Base-by-base conservation (phyloP, 2,329 filamentous ascomycete genomes). In the Nigrospora oryzae region DNA sequence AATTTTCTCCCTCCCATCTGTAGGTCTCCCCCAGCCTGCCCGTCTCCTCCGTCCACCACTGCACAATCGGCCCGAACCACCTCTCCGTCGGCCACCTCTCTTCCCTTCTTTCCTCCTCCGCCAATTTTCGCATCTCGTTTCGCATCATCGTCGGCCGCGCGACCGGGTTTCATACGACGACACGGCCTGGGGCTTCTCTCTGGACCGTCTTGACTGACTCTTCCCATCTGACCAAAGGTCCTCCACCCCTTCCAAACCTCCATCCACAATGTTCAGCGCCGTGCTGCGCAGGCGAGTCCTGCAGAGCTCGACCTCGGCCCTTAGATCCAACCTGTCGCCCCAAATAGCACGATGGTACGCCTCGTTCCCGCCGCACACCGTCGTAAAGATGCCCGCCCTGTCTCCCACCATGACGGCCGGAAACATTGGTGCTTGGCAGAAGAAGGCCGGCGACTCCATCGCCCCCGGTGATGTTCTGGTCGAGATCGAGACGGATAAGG, bases 401-500 rank as follows among this genome's bases (percentile, higher is more conserved):
- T 98, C 93, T 51, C 93, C 93, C 45, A 98, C 93, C 57, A 98
- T 98, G 93, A 90, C 87, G 52, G 77, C 87, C 51, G 93, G 93
- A 65, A 95, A 95, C 74, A 95, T 98, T 68, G 94, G 93, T 59
- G 74, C 83, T 53, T 98, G 93, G 93, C 89, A 97, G 75, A 98
- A 97, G 81, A 94, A 96, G 75, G 77, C 83, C 55, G 93, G 93
- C 63, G 93, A 98, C 68, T 63, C 74, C 51, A 83, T 98, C 66
- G 74, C 80, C 47, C 90, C 94, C 43, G 93, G 93, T 65, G 93
- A 98, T 65, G 93, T 98, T 39, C 74, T 98, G 56, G 90, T 95
- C 56, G 90, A 95, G 77, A 95, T 97, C 61, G 93, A 98, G 79
- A 98, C 93, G 59, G 93, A 98, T 72, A 98, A 98, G 79, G 93